These are phyloP conservation scores for Hypoxylon fuscum DNA, from an alignment of 495 filamentous ascomycete species.

Conservation along the genomic window DNA sequence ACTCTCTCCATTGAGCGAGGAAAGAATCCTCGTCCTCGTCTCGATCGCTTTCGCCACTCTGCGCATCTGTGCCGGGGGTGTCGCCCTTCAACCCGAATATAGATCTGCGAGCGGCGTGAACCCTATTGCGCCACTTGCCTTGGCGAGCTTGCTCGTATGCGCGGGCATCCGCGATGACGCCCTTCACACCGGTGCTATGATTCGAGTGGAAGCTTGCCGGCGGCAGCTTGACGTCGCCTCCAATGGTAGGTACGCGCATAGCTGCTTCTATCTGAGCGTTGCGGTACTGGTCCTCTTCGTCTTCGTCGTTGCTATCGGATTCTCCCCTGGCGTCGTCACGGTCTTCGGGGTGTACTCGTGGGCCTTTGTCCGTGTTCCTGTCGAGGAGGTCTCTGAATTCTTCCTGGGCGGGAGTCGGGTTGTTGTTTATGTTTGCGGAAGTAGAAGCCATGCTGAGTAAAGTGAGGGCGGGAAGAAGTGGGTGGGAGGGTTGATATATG, in stretches of 20 bases:
- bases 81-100: slow-evolving; percentile 49
- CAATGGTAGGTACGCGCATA: slow-evolving; percentile 65
- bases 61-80: slow-evolving; percentile 10
- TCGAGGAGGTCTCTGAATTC: slow-evolving; percentile 81
- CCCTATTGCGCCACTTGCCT: slow-evolving; percentile 63
- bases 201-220: slow-evolving; percentile 76
- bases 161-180: slow-evolving; percentile 95
- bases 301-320: slow-evolving; percentile 53
- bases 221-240: slow-evolving; percentile 67
- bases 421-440: slow-evolving; percentile 37
- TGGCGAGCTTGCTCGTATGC: slow-evolving; percentile 86
- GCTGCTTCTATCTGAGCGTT: slow-evolving; percentile 67
- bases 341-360: slow-evolving; percentile 62
- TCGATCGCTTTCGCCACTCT: slow-evolving; percentile 62
- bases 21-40: slow-evolving; percentile 82
- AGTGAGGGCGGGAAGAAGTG: slow-evolving; percentile 31
- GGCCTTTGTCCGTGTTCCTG: slow-evolving; percentile 58
- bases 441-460: slow-evolving; percentile 61
- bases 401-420: slow-evolving; percentile 74
- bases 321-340: slow-evolving; percentile 61
- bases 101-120: slow-evolving; percentile 54
- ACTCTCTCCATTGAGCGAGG: slow-evolving; percentile 81
- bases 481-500: slow-evolving; percentile 38
- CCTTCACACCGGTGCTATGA: slow-evolving; percentile 87
- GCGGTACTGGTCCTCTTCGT: slow-evolving; percentile 66